Evolutionary conservation across 495 filamentous ascomycete species (phyloP), one percentile per base, ranked within the genome.

Genomic region (Penicillium flavigenum): DNA sequence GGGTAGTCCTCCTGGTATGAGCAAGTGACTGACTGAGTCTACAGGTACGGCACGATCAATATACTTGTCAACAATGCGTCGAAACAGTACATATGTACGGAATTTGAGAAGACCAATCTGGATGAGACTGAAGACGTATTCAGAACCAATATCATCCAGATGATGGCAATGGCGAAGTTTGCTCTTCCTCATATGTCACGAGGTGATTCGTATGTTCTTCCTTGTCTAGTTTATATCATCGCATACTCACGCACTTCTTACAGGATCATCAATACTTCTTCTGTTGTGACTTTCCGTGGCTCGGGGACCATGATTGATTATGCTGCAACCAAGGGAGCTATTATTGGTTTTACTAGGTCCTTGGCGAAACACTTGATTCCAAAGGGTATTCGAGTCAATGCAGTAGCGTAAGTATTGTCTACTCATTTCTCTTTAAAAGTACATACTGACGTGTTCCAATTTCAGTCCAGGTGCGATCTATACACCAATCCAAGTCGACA

Each of bases 1-100:
- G 2, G 17, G 27, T 24, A 9, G 10, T 8, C 4, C 29, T 45
- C 50, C 31, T 5, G 46, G 27, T 10, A 12, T 41, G 22, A 11
- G 24, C n/a, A 16, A 11, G 27, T 9, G 31, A 19, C 51, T 59
- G 38, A 12, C 51, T 59, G 43, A 38, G 24, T 19, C 22, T 14
- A 9, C 45, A 78, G 76, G 32, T 79, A 69, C 47, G 74, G 80
- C 32, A 61, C 57, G 7, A 61, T 87, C 63, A 78, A 86, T 56
- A 74, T 86, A 9, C 73, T 86, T 8, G 79, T 85, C 58, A 87
- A 88, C 66, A 87, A 86, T 61, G 85, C 83, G 8, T 77, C 79
- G 1, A 81, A 78, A 60, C 82, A 86, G 65, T 71, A 75, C 22
- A 74, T 79, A 63, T 81, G 75, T 64, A 63, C 72, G 12, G 76